A percentile compares a stretch with the other conserved stretches of the same genome.
phyloP scores from a whole-genome alignment of 768 basidiomycete genomes.

The Mycena galericulata region DNA sequence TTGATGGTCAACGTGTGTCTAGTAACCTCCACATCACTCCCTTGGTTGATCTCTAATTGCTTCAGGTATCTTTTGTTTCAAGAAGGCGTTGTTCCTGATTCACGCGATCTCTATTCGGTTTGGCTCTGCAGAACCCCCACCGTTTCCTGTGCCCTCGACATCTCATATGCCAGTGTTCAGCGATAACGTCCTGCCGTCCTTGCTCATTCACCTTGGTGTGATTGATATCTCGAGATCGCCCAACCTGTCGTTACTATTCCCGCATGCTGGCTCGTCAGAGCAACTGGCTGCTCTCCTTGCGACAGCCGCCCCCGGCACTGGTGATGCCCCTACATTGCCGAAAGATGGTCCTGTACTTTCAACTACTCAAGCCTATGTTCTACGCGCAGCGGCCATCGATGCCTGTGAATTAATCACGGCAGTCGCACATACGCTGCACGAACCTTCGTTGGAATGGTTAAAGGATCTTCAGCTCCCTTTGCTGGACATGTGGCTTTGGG shows the following conservation, averaged over 20 bases:
- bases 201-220: constrained; percentile 81
- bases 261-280: constrained; percentile 54
- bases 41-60: constrained; percentile 23
- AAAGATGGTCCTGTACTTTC: constrained; percentile 67
- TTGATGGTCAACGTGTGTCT: constrained; percentile 71
- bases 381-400: constrained; percentile 85
- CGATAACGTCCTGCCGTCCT: constrained; percentile 88
- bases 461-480: constrained; percentile 67
- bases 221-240: constrained; percentile 70
- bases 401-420: constrained; percentile 80
- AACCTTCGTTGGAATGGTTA: constrained; percentile 59
- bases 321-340: constrained; percentile 25
- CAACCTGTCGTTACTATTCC: constrained; percentile 61
- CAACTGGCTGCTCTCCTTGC: constrained; percentile 57
- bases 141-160: constrained; percentile 75
- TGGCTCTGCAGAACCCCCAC: constrained; percentile 60
- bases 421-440: constrained; percentile 56
- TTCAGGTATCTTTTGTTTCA: constrained; percentile 88
- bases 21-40: constrained; percentile 15
- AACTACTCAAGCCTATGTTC: constrained; percentile 70
- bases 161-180: constrained; percentile 73
- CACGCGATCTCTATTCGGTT: constrained; percentile 79
- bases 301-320: constrained; percentile 32
- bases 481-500: constrained; percentile 86
- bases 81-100: constrained; percentile 88